A percentile compares a stretch with the other conserved stretches of the same genome.
phyloP scores from a whole-genome alignment of 495 filamentous ascomycete genomes.

The Chaetomidium leptoderma region DNA sequence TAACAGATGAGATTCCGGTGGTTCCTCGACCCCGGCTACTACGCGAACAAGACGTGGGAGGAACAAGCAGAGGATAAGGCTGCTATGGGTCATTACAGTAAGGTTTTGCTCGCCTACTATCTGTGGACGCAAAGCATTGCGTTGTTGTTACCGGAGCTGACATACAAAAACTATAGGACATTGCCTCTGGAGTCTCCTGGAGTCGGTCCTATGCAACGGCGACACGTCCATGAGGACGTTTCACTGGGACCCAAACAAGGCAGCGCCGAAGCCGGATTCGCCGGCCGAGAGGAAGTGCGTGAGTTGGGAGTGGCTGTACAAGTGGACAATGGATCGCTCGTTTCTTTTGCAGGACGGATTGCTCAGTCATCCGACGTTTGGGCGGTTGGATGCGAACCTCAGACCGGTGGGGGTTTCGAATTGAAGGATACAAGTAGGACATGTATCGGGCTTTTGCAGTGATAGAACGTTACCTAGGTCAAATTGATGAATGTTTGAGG shows the following conservation, averaged over 20 bases:
- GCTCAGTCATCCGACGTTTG: conserved; percentile 10
- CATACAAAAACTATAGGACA: background rate
- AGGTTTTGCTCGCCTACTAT: background rate
- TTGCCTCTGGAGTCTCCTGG: conserved; percentile 16
- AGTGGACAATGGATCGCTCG: conserved; percentile 9
- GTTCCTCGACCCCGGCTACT: conserved; percentile 16
- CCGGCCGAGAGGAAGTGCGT: conserved; percentile 15
- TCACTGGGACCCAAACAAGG: conserved; percentile 13
- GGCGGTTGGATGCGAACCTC: conserved; percentile 10
- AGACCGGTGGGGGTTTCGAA: background rate
- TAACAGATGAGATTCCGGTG: conserved; percentile 12
- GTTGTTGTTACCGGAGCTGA: background rate
- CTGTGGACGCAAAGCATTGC: background rate
- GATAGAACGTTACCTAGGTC: too few relatives aligned
- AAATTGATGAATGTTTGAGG: too few relatives aligned
- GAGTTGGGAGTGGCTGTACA: conserved; percentile 16
- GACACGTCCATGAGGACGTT: conserved; percentile 18
- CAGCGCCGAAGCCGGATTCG: conserved; percentile 10
- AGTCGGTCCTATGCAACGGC: conserved; percentile 15
- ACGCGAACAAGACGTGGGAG: conserved; percentile 18
- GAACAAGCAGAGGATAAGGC: conserved; percentile 9
- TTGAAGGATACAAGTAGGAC: too few relatives aligned
- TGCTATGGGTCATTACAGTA: conserved; percentile 13
- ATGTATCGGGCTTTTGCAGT: too few relatives aligned
- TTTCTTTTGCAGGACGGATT: conserved; percentile 12